phyloP scores from a whole-genome alignment of 176 grass and related monocot species.

The Oryza punctata region DNA sequence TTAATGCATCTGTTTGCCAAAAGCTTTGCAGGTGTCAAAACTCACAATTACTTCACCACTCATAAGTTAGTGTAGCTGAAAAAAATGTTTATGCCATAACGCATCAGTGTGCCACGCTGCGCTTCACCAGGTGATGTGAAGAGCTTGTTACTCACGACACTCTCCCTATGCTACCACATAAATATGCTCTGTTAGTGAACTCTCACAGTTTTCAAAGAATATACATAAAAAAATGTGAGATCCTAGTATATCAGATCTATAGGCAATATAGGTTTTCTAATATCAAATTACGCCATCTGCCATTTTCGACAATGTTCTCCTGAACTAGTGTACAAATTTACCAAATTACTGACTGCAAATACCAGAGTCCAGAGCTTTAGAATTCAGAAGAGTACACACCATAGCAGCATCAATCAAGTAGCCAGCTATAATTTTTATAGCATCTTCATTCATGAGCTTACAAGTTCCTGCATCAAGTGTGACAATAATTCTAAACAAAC shows the following conservation, averaged over 20 bases:
- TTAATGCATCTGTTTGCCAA: background rate
- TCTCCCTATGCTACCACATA: conserved; percentile 10
- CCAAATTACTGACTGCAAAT: conserved; percentile 2
- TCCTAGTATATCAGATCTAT: background rate
- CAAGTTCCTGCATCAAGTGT: conserved; percentile 62
- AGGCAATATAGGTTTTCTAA: background rate
- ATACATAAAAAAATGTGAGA: background rate
- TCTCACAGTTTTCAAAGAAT: background rate
- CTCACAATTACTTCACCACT: background rate
- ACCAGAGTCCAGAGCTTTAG: conserved; percentile 16
- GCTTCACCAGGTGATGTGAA: background rate
- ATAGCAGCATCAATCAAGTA: conserved; percentile 75
- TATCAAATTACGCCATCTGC: background rate
- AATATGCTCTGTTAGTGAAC: conserved; percentile 4
- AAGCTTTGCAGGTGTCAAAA: background rate
- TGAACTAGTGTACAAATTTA: conserved; percentile 25
- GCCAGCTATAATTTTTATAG: conserved; percentile 55
- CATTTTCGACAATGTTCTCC: conserved; percentile 5
- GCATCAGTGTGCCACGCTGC: background rate
- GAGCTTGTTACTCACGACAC: background rate
- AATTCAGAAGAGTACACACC: conserved; percentile 53
- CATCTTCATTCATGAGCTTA: conserved; percentile 63
- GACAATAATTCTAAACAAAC: conserved; percentile 71
- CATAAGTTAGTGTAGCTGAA: background rate
- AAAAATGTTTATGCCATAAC: background rate